Evolutionary conservation across 202 grass and related monocot genomes (phyloP), one percentile per base, ranked within the genome.

Genomic region (Bolboschoenoplectus hybrid): DNA sequence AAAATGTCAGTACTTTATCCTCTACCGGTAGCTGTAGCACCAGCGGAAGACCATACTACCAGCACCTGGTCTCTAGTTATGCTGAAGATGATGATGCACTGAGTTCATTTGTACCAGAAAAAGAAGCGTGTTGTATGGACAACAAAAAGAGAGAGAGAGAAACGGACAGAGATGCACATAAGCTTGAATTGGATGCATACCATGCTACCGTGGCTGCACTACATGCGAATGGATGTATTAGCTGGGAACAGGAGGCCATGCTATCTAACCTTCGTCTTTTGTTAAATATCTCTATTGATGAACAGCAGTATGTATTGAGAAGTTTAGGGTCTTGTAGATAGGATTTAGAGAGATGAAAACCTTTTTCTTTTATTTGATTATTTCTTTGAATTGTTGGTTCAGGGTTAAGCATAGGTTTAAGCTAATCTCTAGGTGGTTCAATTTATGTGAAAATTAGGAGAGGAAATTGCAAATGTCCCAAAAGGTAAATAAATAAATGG

Each of bases 211-310:
- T 89, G 83, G 76, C 44, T 81, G 91, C 85, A 63, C 92, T 97
- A 69, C 83, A 92, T 64, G 87, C 88, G 5, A 86, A 84, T 10
- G 87, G 92, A 1, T 51, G 47, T 67, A 69, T 97, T 19, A 92
- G 80, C 35, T 97, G 92, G 95, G 83, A 89, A 81, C 84, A 91
- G 87, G 87, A 84, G 65, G 89, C 81, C 6, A 67, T 97, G 74
- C 84, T 97, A 64, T 86, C 74, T 34, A 68, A 95, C 71, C 86
- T 97, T 7, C 95, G 95, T 45, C 53, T 81, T 73, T 87, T 84
- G 12, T 91, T 97, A 72, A 73, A 97, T 38, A 85, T 97, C 64
- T 92, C 92, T 16, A 88, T 79, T 85, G 86, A 95, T 26, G 95
- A 97, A 63, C 91, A 97, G 61, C 68, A 93, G 26, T 78, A 86